Percentiles rank a stretch among this genome's conserved stretches.
phyloP scores from a whole-genome alignment of 495 filamentous ascomycete species.

The Staphylotrichum longicolle region DNA sequence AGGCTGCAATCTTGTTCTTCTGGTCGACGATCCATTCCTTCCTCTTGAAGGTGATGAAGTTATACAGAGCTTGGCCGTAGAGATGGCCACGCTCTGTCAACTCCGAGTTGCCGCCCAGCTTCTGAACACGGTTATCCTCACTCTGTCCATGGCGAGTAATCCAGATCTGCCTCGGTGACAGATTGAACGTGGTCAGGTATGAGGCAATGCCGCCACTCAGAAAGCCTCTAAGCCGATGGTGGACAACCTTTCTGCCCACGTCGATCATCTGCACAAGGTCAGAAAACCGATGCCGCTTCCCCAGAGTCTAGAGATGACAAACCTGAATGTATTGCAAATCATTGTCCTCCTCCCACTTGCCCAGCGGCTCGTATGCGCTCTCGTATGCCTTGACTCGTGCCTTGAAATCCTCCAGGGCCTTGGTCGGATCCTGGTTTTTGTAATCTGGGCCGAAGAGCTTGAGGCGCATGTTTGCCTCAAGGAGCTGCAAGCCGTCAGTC shows the following conservation, averaged over 20 bases:
- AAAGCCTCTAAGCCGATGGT: constrained; percentile 87
- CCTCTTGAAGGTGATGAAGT: constrained; percentile 73
- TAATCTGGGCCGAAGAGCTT: constrained; percentile 98
- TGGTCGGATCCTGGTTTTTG: constrained; percentile 81
- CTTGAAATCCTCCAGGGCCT: constrained; percentile 86
- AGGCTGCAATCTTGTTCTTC: constrained; percentile 64
- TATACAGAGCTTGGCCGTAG: constrained; percentile 70
- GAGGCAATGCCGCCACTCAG: constrained; percentile 85
- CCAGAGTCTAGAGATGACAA: constrained; percentile 9
- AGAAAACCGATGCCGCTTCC: background rate
- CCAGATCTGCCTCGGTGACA: constrained; percentile 95
- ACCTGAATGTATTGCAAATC: constrained; percentile 87
- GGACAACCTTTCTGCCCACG: constrained; percentile 88
- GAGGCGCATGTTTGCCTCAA: constrained; percentile 95
- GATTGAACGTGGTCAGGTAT: constrained; percentile 93
- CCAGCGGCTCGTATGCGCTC: constrained; percentile 85
- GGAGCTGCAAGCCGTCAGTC: constrained; percentile 46
- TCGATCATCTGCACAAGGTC: constrained; percentile 75
- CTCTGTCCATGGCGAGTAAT: constrained; percentile 93
- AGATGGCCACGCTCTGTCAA: constrained; percentile 69
- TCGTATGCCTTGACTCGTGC: constrained; percentile 91
- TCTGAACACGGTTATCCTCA: constrained; percentile 71
- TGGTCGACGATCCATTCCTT: constrained; percentile 75
- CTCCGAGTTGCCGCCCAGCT: constrained; percentile 81
- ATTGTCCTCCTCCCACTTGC: constrained; percentile 84